Evolutionary conservation across 75 land plant genomes (phyloP).

Genomic region (Picea glauca): DNA sequence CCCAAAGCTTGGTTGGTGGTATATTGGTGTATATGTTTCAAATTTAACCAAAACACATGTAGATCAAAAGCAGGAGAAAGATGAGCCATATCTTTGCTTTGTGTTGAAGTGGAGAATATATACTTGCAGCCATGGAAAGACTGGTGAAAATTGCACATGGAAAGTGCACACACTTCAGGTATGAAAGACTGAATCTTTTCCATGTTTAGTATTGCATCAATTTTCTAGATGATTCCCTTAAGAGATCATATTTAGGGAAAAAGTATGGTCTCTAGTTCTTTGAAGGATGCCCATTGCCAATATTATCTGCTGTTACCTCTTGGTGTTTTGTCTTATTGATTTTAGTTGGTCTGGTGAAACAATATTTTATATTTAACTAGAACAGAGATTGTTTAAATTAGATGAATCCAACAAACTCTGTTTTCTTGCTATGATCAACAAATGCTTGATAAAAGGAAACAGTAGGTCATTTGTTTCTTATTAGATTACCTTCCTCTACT

Average conservation of each 20-base stretch:
- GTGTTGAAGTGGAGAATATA: slow-evolving; percentile 41
- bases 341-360: too few relatives aligned
- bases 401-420: not conserved
- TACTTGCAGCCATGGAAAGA: slow-evolving; percentile 43
- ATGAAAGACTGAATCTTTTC: not conserved
- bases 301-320: not conserved
- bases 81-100: slow-evolving; percentile 29
- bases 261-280: not conserved
- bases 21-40: slow-evolving; percentile 28
- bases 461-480: not conserved
- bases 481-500: not conserved
- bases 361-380: not conserved
- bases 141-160: slow-evolving; percentile 49
- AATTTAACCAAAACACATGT: slow-evolving; percentile 19
- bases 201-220: not conserved
- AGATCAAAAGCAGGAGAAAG: not conserved
- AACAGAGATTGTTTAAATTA: not conserved
- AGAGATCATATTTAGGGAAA: not conserved
- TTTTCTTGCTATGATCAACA: not conserved
- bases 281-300: not conserved
- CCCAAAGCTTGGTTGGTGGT: slow-evolving; percentile 73
- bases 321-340: not conserved
- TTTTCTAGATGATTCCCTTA: not conserved
- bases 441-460: not conserved
- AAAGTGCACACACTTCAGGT: slow-evolving; percentile 56